Conservation (phyloP, 2,329 filamentous ascomycete species). For the Byssoonygena ceratinophila region DNA sequence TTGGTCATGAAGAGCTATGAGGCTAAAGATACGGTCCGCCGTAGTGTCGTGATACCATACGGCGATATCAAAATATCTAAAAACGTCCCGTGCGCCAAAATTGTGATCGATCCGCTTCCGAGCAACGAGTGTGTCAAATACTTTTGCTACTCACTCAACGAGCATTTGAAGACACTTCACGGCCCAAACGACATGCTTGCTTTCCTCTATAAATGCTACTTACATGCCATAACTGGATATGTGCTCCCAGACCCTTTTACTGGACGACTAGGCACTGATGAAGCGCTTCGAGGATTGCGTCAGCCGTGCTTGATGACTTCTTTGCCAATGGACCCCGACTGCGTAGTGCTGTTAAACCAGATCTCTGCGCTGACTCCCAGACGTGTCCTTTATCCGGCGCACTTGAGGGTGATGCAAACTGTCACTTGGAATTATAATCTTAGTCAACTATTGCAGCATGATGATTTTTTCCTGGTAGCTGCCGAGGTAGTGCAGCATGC, state of each 20-base stretch:
- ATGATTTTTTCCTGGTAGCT: conserved; percentile 17
- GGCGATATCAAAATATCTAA: conserved; percentile 15
- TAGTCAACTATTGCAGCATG: conserved; percentile 18
- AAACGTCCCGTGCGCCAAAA: conserved; percentile 15
- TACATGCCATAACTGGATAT: conserved; percentile 28
- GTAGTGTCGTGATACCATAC: conserved; percentile 22
- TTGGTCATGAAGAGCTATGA: conserved; percentile 18
- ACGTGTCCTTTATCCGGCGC: conserved; percentile 22
- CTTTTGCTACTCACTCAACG: conserved; percentile 20
- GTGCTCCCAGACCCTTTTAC: conserved; percentile 25
- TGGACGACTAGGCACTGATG: conserved; percentile 23
- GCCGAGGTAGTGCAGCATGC: conserved; percentile 15
- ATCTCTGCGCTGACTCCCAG: conserved; percentile 23
- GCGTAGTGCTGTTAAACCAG: conserved; percentile 15
- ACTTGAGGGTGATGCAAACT: conserved; percentile 20
- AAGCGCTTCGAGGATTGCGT: conserved; percentile 22
- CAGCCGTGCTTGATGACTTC: conserved; percentile 15
- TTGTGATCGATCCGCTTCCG: conserved; percentile 15
- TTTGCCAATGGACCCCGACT: conserved; percentile 13
- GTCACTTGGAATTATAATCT: conserved; percentile 20
- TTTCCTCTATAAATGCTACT: conserved; percentile 21
- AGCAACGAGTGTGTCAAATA: conserved; percentile 11
- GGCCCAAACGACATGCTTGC: conserved; percentile 17
- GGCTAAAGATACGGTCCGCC: conserved; percentile 4
- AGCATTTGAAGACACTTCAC: conserved; percentile 17